These are phyloP conservation scores for Venturia pyrina DNA, from an alignment of 2,329 filamentous ascomycete genomes.

Conservation along the genomic window DNA sequence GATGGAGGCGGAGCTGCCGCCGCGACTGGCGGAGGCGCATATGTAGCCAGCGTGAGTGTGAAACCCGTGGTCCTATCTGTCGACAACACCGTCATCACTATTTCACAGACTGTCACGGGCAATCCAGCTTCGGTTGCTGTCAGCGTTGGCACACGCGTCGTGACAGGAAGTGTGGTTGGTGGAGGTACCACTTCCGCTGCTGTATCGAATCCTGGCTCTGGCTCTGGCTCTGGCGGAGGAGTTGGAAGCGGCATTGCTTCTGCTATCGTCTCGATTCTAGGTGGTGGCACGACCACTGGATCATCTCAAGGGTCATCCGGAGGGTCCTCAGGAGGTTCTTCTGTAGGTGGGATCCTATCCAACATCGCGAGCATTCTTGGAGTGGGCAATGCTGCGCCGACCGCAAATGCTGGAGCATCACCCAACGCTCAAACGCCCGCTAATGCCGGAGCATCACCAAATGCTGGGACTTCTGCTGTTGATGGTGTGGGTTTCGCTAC, in stretches of 20 bases:
- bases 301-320: not conserved
- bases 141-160: not conserved
- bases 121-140: conserved; percentile 7
- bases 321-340: not conserved
- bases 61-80: not conserved
- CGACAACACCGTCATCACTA: not conserved
- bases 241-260: conserved; percentile 10
- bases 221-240: conserved; percentile 12
- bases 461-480: not conserved
- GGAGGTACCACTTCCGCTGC: not conserved
- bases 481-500: conserved; percentile 1
- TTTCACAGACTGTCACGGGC: conserved; percentile 1
- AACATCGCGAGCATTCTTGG: not conserved
- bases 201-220: conserved; percentile 7
- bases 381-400: not conserved
- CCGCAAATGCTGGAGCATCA: not conserved
- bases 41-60: not conserved
- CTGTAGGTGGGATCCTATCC: not conserved
- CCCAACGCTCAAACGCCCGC: not conserved
- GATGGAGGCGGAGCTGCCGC: not conserved
- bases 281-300: conserved; percentile 12
- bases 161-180: conserved; percentile 9
- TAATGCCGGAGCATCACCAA: not conserved
- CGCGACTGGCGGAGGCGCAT: not conserved
- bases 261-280: conserved; percentile 8